These are phyloP conservation scores for Hyaloscypha bicolor DNA, from an alignment of 495 filamentous ascomycete genomes.

Conservation along the genomic window DNA sequence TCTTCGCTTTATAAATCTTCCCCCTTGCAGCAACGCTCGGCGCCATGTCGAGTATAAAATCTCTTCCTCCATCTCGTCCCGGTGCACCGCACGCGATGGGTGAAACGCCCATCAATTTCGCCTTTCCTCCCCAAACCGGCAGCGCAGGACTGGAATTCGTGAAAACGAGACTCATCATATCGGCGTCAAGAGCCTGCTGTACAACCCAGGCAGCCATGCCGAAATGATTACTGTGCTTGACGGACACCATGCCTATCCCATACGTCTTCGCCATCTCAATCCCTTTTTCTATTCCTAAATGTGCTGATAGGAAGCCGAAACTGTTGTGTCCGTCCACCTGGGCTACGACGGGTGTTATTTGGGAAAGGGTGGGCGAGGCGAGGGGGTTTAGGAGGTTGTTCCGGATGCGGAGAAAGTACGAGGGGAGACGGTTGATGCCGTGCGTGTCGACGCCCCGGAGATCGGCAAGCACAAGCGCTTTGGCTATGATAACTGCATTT, in stretches of 20 bases:
- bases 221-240: slow-evolving; percentile 79
- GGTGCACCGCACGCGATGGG: slow-evolving; percentile 79
- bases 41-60: slow-evolving; percentile 80
- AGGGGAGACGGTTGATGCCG: slow-evolving; percentile 74
- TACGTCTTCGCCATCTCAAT: slow-evolving; percentile 64
- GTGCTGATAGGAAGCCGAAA: slow-evolving; percentile 73
- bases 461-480: slow-evolving; percentile 69
- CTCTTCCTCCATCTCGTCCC: slow-evolving; percentile 46
- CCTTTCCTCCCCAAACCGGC: slow-evolving; percentile 69
- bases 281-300: slow-evolving; percentile 62
- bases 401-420: slow-evolving; percentile 72
- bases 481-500: slow-evolving; percentile 61
- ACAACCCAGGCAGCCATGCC: slow-evolving; percentile 82
- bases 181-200: slow-evolving; percentile 69
- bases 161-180: slow-evolving; percentile 77
- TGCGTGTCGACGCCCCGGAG: slow-evolving; percentile 79
- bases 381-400: slow-evolving; percentile 61
- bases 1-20: slow-evolving; percentile 73
- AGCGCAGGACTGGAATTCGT: slow-evolving; percentile 78
- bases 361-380: slow-evolving; percentile 55
- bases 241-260: slow-evolving; percentile 72
- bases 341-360: slow-evolving; percentile 69
- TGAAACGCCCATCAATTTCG: slow-evolving; percentile 72
- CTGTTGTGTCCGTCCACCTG: slow-evolving; percentile 67
- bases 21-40: slow-evolving; percentile 72